A percentile compares a stretch with the other conserved stretches of the same genome.
These are phyloP conservation scores for Epithele typhae DNA, from an alignment of 768 basidiomycete genomes.

Conservation along the genomic window DNA sequence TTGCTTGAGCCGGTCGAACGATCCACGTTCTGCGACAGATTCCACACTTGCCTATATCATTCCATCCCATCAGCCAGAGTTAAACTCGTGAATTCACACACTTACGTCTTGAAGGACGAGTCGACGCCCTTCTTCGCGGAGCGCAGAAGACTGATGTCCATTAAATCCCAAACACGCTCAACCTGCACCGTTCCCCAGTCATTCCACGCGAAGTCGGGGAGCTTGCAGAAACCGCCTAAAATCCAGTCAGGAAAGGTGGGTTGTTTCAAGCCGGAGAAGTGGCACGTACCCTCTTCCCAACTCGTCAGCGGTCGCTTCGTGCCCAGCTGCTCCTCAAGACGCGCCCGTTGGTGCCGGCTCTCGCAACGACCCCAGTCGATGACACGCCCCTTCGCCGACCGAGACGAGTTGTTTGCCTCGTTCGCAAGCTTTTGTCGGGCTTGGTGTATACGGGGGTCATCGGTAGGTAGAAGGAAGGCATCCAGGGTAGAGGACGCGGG, in stretches of 20 bases:
- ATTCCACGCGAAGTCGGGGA: conserved; percentile 88
- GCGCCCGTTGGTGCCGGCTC: conserved; percentile 83
- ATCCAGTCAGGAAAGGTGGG: too few species aligned
- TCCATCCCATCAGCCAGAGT: neutral
- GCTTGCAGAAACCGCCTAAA: conserved; percentile 74
- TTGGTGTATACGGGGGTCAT: conserved; percentile 88
- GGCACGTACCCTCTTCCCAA: conserved; percentile 81
- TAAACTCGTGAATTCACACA: neutral
- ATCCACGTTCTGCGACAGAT: conserved; percentile 95
- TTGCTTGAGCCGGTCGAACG: conserved; percentile 78
- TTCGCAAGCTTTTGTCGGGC: conserved; percentile 81
- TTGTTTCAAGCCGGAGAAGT: neutral
- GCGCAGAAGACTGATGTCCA: conserved; percentile 87
- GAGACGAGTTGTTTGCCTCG: conserved; percentile 58
- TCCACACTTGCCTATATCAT: conserved; percentile 76
- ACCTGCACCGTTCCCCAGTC: conserved; percentile 94
- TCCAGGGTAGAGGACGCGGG: conserved; percentile 89
- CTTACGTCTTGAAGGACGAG: conserved; percentile 85
- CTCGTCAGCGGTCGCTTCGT: conserved; percentile 81
- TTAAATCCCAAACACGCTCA: conserved; percentile 91
- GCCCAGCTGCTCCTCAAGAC: conserved; percentile 80
- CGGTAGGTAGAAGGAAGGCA: conserved; percentile 85
- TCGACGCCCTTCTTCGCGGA: conserved; percentile 79
- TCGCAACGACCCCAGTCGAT: conserved; percentile 93
- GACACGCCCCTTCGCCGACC: conserved; percentile 66